Evolutionary conservation across 768 basidiomycete species (phyloP).

Genomic region (Phlebiopsis gigantea): DNA sequence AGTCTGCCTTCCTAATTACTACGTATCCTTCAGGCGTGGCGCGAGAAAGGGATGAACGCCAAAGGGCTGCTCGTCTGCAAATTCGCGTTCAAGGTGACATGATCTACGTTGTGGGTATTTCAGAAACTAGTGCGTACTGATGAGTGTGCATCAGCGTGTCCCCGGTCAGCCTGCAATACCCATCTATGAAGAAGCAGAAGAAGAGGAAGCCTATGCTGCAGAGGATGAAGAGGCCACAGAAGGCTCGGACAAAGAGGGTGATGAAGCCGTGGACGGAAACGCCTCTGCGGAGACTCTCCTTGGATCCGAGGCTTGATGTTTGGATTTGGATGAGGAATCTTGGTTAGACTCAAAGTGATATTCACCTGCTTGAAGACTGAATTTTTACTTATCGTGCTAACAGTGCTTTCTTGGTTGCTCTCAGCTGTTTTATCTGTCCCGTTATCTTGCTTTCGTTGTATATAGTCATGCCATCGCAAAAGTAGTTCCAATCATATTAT

Average conservation of each 20-base stretch:
- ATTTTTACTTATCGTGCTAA: background rate
- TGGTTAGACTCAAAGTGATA: too few relatives aligned
- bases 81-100: conserved; percentile 76
- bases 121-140: background rate
- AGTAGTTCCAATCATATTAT: too few relatives aligned
- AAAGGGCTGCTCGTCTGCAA: conserved; percentile 80
- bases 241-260: conserved; percentile 11
- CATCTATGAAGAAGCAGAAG: conserved; percentile 23
- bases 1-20: conserved; percentile 10
- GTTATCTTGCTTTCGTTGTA: conserved; percentile 2
- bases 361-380: background rate
- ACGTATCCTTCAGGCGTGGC: conserved; percentile 63
- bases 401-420: background rate
- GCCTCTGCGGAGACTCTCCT: background rate
- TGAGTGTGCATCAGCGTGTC: conserved; percentile 38
- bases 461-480: background rate
- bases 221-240: conserved; percentile 14
- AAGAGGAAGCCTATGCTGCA: conserved; percentile 14
- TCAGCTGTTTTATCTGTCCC: background rate
- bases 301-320: background rate
- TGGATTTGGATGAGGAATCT: too few relatives aligned
- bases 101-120: conserved; percentile 12
- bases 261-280: background rate
- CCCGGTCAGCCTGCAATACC: conserved; percentile 50
- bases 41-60: conserved; percentile 62